These are phyloP conservation scores for Pontederia crassipes DNA, from an alignment of 176 grass and related monocot species.

Conservation along the genomic window DNA sequence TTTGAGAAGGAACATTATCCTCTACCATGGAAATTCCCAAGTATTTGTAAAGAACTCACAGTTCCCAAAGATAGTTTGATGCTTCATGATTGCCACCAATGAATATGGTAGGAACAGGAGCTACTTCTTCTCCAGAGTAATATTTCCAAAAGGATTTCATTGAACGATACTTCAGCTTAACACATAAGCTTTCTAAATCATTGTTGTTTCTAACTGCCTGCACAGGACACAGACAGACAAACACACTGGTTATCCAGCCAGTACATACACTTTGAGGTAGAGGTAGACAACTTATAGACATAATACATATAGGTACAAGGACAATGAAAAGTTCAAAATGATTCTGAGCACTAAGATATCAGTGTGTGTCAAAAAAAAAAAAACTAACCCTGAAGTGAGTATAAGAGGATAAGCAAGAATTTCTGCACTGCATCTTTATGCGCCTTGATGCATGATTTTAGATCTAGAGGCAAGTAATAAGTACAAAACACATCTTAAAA, in stretches of 20 bases:
- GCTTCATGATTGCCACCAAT: conserved; percentile 89
- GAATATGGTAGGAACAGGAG: conserved; percentile 81
- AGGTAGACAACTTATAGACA: background rate
- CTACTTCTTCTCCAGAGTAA: conserved; percentile 72
- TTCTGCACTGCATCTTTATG: too few species aligned
- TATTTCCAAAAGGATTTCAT: conserved; percentile 97
- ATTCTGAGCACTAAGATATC: too few species aligned
- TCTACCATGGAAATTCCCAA: background rate
- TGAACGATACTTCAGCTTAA: conserved; percentile 36
- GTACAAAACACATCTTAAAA: background rate
- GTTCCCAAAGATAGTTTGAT: conserved; percentile 89
- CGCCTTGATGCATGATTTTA: background rate
- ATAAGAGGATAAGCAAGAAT: background rate
- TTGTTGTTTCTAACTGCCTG: conserved; percentile 69
- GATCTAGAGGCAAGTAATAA: background rate
- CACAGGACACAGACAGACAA: conserved; percentile 2
- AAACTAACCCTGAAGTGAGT: too few species aligned
- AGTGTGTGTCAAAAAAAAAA: too few species aligned
- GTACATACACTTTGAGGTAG: background rate
- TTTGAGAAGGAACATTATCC: too few species aligned
- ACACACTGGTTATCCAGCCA: background rate
- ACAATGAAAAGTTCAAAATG: too few species aligned
- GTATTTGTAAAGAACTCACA: conserved; percentile 39
- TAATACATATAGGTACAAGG: too few species aligned
- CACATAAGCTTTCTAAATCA: conserved; percentile 53